phyloP scores from a whole-genome alignment of 2,329 filamentous ascomycete species.

The Epichloe aotearoae region DNA sequence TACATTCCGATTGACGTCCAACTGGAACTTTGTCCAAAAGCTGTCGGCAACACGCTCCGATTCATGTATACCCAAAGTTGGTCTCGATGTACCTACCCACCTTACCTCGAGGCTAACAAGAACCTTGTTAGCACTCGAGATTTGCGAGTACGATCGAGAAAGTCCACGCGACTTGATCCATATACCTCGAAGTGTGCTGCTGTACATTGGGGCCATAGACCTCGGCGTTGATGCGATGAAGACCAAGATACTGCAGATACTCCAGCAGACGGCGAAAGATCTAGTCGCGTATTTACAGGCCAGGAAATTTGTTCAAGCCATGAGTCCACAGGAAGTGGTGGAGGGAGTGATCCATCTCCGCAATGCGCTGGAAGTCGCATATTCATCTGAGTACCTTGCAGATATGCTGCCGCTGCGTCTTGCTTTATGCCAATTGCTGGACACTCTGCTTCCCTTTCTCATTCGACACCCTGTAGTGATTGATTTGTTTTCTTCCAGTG shows the following conservation, averaged over 20 bases:
- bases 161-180: conserved; percentile 16
- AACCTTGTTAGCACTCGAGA: conserved; percentile 1
- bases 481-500: conserved; percentile 11
- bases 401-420: conserved; percentile 20
- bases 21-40: conserved; percentile 12
- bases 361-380: conserved; percentile 17
- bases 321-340: conserved; percentile 10
- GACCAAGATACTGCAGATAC: conserved; percentile 13
- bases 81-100: not conserved
- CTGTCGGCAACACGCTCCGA: conserved; percentile 18
- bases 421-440: conserved; percentile 18
- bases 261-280: conserved; percentile 14
- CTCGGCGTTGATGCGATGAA: conserved; percentile 18
- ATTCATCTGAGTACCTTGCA: conserved; percentile 10
- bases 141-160: conserved; percentile 13
- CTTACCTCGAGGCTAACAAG: not conserved
- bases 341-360: conserved; percentile 15
- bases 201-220: conserved; percentile 18
- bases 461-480: conserved; percentile 13
- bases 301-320: conserved; percentile 5
- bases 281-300: conserved; percentile 12
- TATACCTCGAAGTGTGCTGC: conserved; percentile 19
- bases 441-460: conserved; percentile 12
- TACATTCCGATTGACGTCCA: conserved; percentile 14
- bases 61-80: conserved; percentile 24